phyloP scores from a whole-genome alignment of 78 protist species.

The Creolimax fragrantissima region DNA sequence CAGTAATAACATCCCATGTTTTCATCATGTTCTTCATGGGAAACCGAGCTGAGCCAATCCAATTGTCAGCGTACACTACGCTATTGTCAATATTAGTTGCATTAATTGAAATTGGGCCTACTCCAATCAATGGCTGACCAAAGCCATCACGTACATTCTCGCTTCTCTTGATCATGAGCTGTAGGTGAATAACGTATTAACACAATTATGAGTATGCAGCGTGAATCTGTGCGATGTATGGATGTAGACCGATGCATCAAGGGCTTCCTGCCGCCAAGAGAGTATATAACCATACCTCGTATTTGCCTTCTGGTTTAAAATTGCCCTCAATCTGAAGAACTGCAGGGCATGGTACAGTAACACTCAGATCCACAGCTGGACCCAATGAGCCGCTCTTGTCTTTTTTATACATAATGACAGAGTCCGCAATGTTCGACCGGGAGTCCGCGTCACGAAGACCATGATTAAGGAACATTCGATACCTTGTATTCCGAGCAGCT shows the following conservation, averaged over 20 bases:
- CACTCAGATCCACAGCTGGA: not conserved
- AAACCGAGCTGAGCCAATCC: not conserved
- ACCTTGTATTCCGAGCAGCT: not conserved
- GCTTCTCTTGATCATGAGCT: too few species aligned
- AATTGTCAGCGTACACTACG: not conserved
- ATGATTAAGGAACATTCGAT: not conserved
- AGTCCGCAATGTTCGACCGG: not conserved
- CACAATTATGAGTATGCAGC: too few species aligned
- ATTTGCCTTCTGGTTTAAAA: not conserved
- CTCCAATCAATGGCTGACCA: not conserved
- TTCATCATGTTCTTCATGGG: not conserved
- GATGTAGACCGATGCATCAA: too few species aligned
- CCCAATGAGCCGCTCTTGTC: not conserved
- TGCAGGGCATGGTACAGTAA: not conserved
- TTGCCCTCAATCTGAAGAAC: not conserved
- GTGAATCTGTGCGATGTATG: too few species aligned
- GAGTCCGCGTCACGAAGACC: not conserved
- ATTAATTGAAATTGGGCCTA: not conserved
- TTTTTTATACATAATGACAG: not conserved
- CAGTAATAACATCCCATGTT: not conserved
- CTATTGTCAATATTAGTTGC: not conserved
- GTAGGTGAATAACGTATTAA: too few species aligned
- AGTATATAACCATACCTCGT: not conserved
- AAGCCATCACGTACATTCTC: not conserved
- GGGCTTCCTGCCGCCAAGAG: too few species aligned